Base-by-base conservation (phyloP, 345 rosid species). In the Syzygium oleosum region DNA sequence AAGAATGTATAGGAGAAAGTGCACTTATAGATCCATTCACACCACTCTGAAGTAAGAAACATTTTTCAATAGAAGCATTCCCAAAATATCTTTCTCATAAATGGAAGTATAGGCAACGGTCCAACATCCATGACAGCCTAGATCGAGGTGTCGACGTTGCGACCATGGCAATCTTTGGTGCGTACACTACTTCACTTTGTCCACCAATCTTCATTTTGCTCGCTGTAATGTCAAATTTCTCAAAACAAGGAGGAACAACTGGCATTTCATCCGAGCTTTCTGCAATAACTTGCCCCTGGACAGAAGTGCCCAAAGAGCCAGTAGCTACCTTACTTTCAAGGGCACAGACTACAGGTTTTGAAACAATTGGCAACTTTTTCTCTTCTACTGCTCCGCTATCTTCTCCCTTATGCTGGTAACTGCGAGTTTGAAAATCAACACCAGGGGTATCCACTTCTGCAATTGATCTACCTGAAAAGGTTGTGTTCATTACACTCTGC, bases 401-500 rank as follows among this genome's bases (percentile, higher is more conserved):
- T 53, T 84, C 87, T 53, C 80, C 34, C 46, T 65, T 80, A 85
- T 88, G 77, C 63, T 85, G 92, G 19, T 56, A 25, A 84, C 88
- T 88, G 52, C 73, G 88, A 79, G 46, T 31, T 53, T 90, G 86
- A 87, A 56, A 52, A 79, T 22, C 84, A 55, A 55, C 11, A 11
- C 25, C 59, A 55, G 59, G 27, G 3, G 59, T 21, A 21, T 55
- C 59, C 59, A 21, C 22, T 55, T 55, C 59, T 6, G 59, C 27
- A 55, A 55, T 55, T 55, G 59, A 55, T 22, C 59, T 55, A 21
- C 59, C 59, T 7, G 85, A 19, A 78, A 14, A 68, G 22, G 84
- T 41, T 63, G 80, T 88, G 87, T 85, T 90, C 80, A 73, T 89
- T 52, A 84, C 84, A 86, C 85, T 84, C 90, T 90, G 91, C 79